A percentile compares a stretch with the other conserved stretches of the same genome.
Conservation (phyloP, 768 basidiomycete species). For the Russula sp. region DNA sequence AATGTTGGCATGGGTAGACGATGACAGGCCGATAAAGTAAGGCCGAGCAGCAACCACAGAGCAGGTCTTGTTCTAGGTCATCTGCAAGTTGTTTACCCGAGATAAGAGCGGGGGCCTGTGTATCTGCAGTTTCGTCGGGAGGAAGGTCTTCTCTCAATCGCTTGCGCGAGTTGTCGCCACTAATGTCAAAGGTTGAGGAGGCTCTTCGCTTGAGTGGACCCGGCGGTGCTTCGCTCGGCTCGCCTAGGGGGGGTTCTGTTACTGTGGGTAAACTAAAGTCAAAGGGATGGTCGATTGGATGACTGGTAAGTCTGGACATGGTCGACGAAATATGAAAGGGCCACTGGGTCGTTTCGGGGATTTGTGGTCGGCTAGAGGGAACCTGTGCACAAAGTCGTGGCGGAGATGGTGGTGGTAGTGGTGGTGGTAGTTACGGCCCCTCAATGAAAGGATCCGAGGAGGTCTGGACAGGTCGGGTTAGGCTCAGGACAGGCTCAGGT, state of each 20-base stretch:
- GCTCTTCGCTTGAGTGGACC: constrained; percentile 29
- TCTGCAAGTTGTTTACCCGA: constrained; percentile 47
- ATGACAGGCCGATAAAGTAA: constrained; percentile 80
- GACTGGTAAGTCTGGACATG: constrained; percentile 12
- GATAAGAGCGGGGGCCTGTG: constrained; percentile 24
- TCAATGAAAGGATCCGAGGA: constrained; percentile 10
- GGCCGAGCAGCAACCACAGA: constrained; percentile 83
- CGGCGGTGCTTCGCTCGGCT: constrained; percentile 12
- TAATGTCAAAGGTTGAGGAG: constrained; percentile 25
- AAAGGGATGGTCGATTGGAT: constrained; percentile 45
- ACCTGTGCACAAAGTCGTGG: not conserved
- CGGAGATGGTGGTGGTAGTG: not conserved
- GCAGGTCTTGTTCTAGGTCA: constrained; percentile 68
- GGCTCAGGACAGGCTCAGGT: constrained; percentile 1
- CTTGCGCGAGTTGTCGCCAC: constrained; percentile 22
- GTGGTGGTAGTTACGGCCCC: not conserved
- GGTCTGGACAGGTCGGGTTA: constrained; percentile 2
- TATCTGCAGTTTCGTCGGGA: constrained; percentile 13
- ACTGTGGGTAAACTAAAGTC: constrained; percentile 31
- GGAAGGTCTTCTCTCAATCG: constrained; percentile 29
- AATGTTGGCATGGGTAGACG: constrained; percentile 83
- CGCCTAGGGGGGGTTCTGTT: constrained; percentile 1
- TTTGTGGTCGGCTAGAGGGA: not conserved
- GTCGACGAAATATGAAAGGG: not conserved
- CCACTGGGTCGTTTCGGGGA: not conserved